phyloP scores from a whole-genome alignment of 2,329 filamentous ascomycete genomes.

The Didymella keratinophila region DNA sequence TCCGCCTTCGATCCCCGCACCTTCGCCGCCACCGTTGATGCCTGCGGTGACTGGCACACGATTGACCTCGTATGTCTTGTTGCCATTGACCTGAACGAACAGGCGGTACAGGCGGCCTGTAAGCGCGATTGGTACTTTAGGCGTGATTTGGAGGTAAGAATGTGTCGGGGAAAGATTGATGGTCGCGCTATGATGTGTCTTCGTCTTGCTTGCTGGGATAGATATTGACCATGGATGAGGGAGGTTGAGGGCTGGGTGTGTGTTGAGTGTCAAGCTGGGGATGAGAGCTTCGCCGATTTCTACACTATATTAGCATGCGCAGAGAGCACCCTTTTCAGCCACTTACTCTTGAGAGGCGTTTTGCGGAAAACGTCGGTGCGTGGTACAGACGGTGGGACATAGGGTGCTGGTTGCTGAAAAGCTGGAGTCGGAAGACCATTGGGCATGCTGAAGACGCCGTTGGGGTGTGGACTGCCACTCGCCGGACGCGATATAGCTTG shows the following conservation, averaged over 20 bases:
- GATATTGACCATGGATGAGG: conserved; percentile 69
- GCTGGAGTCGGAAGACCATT: conserved; percentile 36
- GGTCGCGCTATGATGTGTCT: conserved; percentile 75
- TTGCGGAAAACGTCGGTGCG: conserved; percentile 45
- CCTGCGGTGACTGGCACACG: conserved; percentile 58
- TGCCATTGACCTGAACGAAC: conserved; percentile 75
- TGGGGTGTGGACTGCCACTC: conserved; percentile 55
- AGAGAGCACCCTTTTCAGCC: background rate
- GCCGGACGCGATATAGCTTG: conserved; percentile 43
- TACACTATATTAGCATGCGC: conserved; percentile 32
- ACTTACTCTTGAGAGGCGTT: conserved; percentile 57
- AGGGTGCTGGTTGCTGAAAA: conserved; percentile 43
- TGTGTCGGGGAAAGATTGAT: conserved; percentile 73
- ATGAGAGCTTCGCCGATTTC: conserved; percentile 68
- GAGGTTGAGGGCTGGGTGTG: conserved; percentile 71
- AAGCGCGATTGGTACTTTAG: conserved; percentile 68
- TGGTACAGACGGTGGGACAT: conserved; percentile 40
- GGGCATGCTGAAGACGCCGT: conserved; percentile 37
- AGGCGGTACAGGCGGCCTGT: conserved; percentile 77
- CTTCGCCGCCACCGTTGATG: conserved; percentile 40
- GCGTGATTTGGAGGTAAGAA: conserved; percentile 74
- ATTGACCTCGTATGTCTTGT: conserved; percentile 66
- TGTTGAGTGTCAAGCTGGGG: conserved; percentile 69
- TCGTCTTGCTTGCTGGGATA: conserved; percentile 69
- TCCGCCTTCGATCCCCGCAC: conserved; percentile 38